Evolutionary conservation across 1,284 basidiomycete species (phyloP), one percentile per base, ranked within the genome.

Genomic region (Melanopsichium pennsylvanicum): DNA sequence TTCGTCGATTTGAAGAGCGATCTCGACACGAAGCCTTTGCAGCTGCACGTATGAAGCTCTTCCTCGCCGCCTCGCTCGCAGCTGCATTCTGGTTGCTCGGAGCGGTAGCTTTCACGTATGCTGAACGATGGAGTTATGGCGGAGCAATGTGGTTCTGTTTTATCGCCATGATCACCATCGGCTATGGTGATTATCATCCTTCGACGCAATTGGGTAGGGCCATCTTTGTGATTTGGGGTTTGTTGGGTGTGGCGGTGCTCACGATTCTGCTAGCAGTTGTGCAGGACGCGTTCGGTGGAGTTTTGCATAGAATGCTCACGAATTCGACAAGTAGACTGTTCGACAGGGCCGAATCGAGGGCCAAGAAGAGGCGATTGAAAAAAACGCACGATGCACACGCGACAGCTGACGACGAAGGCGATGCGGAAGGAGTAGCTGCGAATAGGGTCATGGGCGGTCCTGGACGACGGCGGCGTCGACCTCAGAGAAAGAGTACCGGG

Each of bases 191-290:
- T 36, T 67, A 59, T 32, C 51, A 59, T 32, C 61, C 60, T 1
- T 23, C 37, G 4, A 63, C 70, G 34, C 64, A 72, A 49, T 86
- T 88, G 5, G 90, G 90, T 3, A 85, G 89, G 21, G 87, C 88
- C 5, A 85, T 92, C 40, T 92, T 93, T 79, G 86, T 92, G 46
- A 86, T 88, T 8, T 92, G 91, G 91, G 88, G 90, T 0, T 81
- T 93, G 37, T 35, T 71, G 43, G 62, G 59, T 41, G 69, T 73
- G 35, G 76, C 36, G 33, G 70, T 66, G 43, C 60, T 58, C 25
- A 74, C 41, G 38, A 71, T 81, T 16, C 50, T 75, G 22, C 54
- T 77, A 16, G 69, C 79, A 86, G 88, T 90, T 23, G 73, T 90
- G n/a, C 60, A 64, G 43, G 66, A 69, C 57, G 58, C 66, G 34